phyloP scores from a whole-genome alignment of 2,329 filamentous ascomycete genomes.

The Epichloe aotearoae region DNA sequence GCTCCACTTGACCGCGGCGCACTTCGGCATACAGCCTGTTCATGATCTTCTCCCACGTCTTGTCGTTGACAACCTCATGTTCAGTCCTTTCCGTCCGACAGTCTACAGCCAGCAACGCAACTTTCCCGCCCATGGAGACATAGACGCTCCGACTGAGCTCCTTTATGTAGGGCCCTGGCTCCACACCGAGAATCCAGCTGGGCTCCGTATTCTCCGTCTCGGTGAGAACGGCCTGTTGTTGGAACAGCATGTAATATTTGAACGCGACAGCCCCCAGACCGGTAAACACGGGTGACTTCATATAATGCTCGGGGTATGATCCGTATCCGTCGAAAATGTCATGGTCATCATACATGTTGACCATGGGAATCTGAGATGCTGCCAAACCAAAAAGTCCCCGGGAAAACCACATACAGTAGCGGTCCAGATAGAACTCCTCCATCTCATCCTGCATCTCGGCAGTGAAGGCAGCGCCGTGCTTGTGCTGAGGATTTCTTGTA shows the following conservation, averaged over 20 bases:
- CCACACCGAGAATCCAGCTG: slow-evolving; percentile 74
- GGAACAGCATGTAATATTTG: slow-evolving; percentile 98
- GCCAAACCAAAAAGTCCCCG: slow-evolving; percentile 95
- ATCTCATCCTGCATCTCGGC: slow-evolving; percentile 76
- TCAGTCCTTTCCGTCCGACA: slow-evolving; percentile 82
- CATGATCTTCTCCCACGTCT: slow-evolving; percentile 78
- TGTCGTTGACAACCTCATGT: slow-evolving; percentile 64
- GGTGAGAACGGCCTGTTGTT: slow-evolving; percentile 75
- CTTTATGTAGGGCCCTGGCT: slow-evolving; percentile 79
- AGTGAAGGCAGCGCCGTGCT: slow-evolving; percentile 67
- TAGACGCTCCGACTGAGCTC: slow-evolving; percentile 78
- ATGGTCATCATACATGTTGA: slow-evolving; percentile 97
- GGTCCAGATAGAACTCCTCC: slow-evolving; percentile 75
- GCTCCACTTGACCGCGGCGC: slow-evolving; percentile 70
- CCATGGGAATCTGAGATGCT: slow-evolving; percentile 89
- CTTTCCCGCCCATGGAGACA: slow-evolving; percentile 64
- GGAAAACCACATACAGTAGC: slow-evolving; percentile 92
- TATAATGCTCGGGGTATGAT: slow-evolving; percentile 84
- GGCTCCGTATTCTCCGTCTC: slow-evolving; percentile 78
- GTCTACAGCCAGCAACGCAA: slow-evolving; percentile 78
- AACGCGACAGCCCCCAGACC: slow-evolving; percentile 85
- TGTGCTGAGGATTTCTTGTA: slow-evolving; percentile 66
- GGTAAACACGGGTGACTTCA: slow-evolving; percentile 79
- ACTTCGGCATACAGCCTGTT: slow-evolving; percentile 76
- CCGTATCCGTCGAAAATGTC: slow-evolving; percentile 87